Conservation (phyloP, 1,284 basidiomycete species). For the Cryptococcus floricola region DNA sequence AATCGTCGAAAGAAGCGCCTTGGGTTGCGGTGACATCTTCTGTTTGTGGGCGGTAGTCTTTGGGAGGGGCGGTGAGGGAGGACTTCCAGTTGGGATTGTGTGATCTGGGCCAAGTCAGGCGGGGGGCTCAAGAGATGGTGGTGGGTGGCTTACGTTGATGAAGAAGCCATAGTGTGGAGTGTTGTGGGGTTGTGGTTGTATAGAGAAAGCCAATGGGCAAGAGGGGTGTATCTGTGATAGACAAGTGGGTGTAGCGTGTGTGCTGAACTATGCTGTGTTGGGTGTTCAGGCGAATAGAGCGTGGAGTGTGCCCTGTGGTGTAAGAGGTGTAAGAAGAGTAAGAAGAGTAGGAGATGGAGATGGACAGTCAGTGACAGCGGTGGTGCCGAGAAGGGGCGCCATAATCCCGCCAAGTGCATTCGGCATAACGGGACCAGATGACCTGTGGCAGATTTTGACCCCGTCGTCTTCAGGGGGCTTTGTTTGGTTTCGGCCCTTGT, state of each 20-base stretch:
- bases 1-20: conserved; percentile 87
- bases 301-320: not conserved
- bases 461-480: no score
- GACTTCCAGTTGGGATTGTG: conserved; percentile 34
- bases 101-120: conserved; percentile 9
- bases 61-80: conserved; percentile 73
- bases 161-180: conserved; percentile 42
- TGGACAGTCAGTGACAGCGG: no score
- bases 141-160: conserved; percentile 32
- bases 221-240: not conserved
- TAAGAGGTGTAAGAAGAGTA: no score
- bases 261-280: no score
- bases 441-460: no score
- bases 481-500: no score
- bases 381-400: not conserved
- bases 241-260: not conserved
- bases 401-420: no score
- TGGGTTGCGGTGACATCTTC: conserved; percentile 91
- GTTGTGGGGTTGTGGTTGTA: not conserved
- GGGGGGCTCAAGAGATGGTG: not conserved
- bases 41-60: conserved; percentile 87
- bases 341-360: no score
- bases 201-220: not conserved
- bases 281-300: no score
- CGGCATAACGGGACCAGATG: no score